These are phyloP conservation scores for Dillenia turbinata DNA, from an alignment of 164 flowering plant species.

Conservation along the genomic window DNA sequence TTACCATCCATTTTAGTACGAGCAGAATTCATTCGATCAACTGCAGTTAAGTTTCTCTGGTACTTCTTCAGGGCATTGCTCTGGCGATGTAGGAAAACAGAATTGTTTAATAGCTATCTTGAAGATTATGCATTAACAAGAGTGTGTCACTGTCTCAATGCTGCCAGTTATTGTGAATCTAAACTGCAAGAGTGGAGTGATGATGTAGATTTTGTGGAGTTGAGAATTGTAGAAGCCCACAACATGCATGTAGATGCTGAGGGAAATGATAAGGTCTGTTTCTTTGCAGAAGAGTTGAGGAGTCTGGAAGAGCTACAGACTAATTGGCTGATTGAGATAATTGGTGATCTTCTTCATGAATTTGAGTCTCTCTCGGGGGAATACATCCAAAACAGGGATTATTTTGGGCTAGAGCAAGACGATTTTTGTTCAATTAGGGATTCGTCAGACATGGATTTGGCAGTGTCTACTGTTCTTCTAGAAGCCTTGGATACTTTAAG, in stretches of 20 bases:
- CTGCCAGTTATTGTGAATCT: slow-evolving; percentile 45
- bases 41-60: slow-evolving; percentile 43
- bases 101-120: slow-evolving; percentile 7
- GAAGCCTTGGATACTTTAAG: slow-evolving; percentile 50
- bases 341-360: slow-evolving; percentile 34
- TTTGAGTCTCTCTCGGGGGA: slow-evolving; percentile 35
- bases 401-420: slow-evolving; percentile 18
- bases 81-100: slow-evolving; percentile 26
- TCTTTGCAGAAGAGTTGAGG: slow-evolving; percentile 50
- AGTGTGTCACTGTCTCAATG: slow-evolving; percentile 44
- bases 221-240: slow-evolving; percentile 35
- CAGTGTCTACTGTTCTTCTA: slow-evolving; percentile 29
- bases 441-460: slow-evolving; percentile 10
- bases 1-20: slow-evolving; percentile 30
- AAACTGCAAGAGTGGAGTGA: slow-evolving; percentile 60
- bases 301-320: slow-evolving; percentile 42
- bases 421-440: background rate
- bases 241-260: background rate
- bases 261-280: slow-evolving; percentile 15
- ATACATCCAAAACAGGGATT: slow-evolving; percentile 26
- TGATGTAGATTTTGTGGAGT: slow-evolving; percentile 48
- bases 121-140: slow-evolving; percentile 23
- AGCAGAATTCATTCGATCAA: slow-evolving; percentile 38
- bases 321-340: slow-evolving; percentile 50
- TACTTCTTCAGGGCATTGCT: slow-evolving; percentile 34